Base-by-base conservation (phyloP, 352 stramenopile species). In the Phytophthora boehmeriae region DNA sequence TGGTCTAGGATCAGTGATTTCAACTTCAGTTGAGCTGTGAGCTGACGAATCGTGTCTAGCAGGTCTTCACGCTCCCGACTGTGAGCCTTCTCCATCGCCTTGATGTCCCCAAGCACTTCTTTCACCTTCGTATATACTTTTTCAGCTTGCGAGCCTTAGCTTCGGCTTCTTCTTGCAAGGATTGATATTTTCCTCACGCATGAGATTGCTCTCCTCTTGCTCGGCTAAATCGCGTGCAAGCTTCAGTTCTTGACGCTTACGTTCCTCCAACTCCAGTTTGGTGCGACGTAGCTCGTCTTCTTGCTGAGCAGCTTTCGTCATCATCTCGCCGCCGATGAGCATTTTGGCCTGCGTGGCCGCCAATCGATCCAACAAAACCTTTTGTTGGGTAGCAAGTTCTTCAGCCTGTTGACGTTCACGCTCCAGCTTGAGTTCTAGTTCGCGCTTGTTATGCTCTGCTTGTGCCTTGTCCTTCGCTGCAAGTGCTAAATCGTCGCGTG, bases 141-240 rank as follows among this genome's bases (percentile, higher is more conserved):
- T 98, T 98, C 30, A 99, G 81, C 68, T 99, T 99, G 9, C 93
- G 93, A 0, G 96, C 97, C 68, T 99, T 99, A 1, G 86, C 92
- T 43, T 98, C 87, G 5, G 97, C 93, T 64, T 99, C 94, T 63
- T 98, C 96, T 48, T 98, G 80, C 11, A 97, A 54, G 2, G 86
- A 90, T 56, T 89, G 78, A 61, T 92, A 93, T 63, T 94, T 86
- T 98, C 94, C 63, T 98, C 90, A 8, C 96, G 78, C 72, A 97
- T 87, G 13, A 98, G 59, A 46, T 97, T 98, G 36, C 78, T 83
- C 58, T 99, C 97, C 48, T 98, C 97, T 47, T 97, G 81, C 48
- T 98, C 95, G 0, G 91, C 92, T 42, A 99, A 75, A 54, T 98
- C 91, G 17, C 93, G 86, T 2, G 89, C 93, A n/a, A 99, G 73